These are phyloP conservation scores for Inonotus obliquus DNA, from an alignment of 1,284 basidiomycete species.

Conservation along the genomic window DNA sequence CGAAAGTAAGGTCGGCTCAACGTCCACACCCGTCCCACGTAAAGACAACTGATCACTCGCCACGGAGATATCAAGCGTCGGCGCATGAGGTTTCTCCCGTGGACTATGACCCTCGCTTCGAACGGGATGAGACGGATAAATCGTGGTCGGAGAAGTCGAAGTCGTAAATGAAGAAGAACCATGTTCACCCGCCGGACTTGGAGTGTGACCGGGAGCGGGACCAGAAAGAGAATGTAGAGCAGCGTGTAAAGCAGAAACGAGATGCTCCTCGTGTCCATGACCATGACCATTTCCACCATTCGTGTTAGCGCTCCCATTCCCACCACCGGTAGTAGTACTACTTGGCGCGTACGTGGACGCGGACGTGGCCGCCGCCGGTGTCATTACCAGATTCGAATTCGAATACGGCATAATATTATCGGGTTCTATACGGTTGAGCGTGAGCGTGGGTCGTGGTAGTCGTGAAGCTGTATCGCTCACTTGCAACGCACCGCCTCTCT, in stretches of 20 bases:
- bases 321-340: background rate
- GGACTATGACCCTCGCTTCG: slow-evolving; percentile 31
- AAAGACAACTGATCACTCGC: slow-evolving; percentile 67
- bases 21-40: slow-evolving; percentile 78
- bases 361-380: background rate
- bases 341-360: background rate
- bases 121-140: slow-evolving; percentile 22
- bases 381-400: background rate
- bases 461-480: too few relatives aligned
- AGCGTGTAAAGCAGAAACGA: slow-evolving; percentile 17
- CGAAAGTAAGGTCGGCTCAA: slow-evolving; percentile 70
- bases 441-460: too few relatives aligned
- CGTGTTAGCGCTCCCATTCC: background rate
- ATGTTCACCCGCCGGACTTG: background rate
- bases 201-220: background rate
- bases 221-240: slow-evolving; percentile 12
- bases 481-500: too few relatives aligned
- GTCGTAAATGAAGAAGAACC: background rate
- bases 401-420: background rate
- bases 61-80: slow-evolving; percentile 68
- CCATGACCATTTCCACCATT: background rate
- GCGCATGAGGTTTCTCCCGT: slow-evolving; percentile 39
- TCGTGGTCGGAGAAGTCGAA: background rate
- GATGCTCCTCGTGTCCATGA: slow-evolving; percentile 12
- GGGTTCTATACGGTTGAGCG: too few relatives aligned